phyloP scores from a whole-genome alignment of 441 rosid genomes.

The Daphne laureola region DNA sequence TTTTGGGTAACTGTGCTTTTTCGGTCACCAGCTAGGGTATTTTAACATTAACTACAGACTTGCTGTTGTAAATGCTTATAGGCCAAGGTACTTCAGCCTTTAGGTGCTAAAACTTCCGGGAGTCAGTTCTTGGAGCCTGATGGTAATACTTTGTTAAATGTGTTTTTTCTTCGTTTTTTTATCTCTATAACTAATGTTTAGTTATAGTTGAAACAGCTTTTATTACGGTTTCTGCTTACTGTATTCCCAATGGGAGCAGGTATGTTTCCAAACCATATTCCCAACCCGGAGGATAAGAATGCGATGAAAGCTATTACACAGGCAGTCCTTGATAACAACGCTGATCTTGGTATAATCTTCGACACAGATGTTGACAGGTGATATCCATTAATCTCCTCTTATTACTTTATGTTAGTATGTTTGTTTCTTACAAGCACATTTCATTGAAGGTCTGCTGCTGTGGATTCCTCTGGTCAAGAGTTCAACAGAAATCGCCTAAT shows the following conservation, averaged over 20 bases:
- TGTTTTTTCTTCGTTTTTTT: not conserved
- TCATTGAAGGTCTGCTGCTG: conserved; percentile 87
- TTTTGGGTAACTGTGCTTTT: too few species aligned
- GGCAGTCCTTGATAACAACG: conserved; percentile 87
- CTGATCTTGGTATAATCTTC: conserved; percentile 95
- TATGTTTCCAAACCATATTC: conserved; percentile 94
- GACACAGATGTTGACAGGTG: conserved; percentile 99
- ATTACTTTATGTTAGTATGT: conserved; percentile 1
- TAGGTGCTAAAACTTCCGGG: conserved; percentile 85
- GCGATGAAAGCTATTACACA: conserved; percentile 89
- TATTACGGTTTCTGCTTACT: conserved; percentile 1
- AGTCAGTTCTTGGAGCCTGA: conserved; percentile 99
- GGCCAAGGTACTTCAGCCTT: conserved; percentile 94
- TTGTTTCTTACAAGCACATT: conserved; percentile 7
- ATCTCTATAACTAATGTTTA: not conserved
- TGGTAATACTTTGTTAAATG: conserved; percentile 36
- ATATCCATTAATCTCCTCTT: conserved; percentile 10
- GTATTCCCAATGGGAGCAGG: conserved; percentile 36
- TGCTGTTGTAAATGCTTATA: conserved; percentile 24
- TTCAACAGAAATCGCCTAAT: conserved; percentile 89
- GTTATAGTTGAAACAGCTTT: not conserved
- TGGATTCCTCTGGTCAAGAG: conserved; percentile 84
- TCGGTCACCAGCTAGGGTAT: too few species aligned
- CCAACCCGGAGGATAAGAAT: conserved; percentile 92
- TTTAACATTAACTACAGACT: not conserved